These are phyloP conservation scores for Corylus americana DNA, from an alignment of 306 rosid genomes.

Conservation along the genomic window DNA sequence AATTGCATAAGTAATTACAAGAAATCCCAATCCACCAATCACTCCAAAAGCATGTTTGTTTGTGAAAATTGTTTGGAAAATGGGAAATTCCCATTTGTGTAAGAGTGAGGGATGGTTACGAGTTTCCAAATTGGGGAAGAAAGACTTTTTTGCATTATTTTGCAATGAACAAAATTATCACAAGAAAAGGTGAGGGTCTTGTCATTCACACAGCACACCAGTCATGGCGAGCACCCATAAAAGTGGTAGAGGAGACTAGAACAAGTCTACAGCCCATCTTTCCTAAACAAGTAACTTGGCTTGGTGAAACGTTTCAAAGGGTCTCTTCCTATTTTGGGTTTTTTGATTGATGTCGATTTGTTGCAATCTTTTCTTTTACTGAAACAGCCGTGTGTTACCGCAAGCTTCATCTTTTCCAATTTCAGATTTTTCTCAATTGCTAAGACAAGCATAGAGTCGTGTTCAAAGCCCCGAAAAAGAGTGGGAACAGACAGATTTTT, in stretches of 20 bases:
- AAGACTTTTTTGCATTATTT: conserved; percentile 35
- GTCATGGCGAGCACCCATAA: conserved; percentile 31
- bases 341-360: conserved; percentile 32
- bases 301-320: conserved; percentile 12
- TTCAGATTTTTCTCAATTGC: conserved; percentile 25
- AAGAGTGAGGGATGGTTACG: conserved; percentile 29
- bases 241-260: conserved; percentile 15
- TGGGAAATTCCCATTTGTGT: conserved; percentile 21
- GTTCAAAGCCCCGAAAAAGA: conserved; percentile 15
- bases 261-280: conserved; percentile 30
- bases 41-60: background rate
- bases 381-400: conserved; percentile 24
- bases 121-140: conserved; percentile 42
- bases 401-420: conserved; percentile 32
- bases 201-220: conserved; percentile 26
- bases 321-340: conserved; percentile 30
- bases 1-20: no score
- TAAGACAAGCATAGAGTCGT: conserved; percentile 22
- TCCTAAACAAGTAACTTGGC: conserved; percentile 26
- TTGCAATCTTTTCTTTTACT: conserved; percentile 24
- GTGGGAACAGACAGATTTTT: conserved; percentile 2
- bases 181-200: conserved; percentile 36
- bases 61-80: conserved; percentile 33
- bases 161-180: conserved; percentile 22
- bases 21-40: no score